Evolutionary conservation across 257 asterid species (phyloP), one percentile per base, ranked within the genome.

Genomic region (Solanum virginianum): DNA sequence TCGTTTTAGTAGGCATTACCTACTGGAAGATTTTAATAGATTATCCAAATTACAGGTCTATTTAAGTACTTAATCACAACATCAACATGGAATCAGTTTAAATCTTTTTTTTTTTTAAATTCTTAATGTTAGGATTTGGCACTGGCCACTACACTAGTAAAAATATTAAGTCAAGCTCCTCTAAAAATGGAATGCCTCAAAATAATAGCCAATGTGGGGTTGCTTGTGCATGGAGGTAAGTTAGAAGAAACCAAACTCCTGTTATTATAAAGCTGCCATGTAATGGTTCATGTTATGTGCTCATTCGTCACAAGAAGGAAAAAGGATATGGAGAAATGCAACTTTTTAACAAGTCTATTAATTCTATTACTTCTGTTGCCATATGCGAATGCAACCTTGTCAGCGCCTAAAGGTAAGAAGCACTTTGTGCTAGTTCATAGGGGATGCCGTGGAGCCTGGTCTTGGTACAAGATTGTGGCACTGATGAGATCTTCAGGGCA

Each of bases 351-450:
- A 17, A 4, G 84, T 80, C 29, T 56, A 22, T 53, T 18, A 22
- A 12, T 60, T 60, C 68, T 60, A 60, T n/a, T n/a, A 60, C 68
- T 60, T n/a, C 8, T 56, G 29, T 29, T 1, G n/a, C n/a, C n/a
- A n/a, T n/a, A n/a, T n/a, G n/a, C n/a, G n/a, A n/a, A n/a, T n/a
- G n/a, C n/a, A n/a, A n/a, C n/a, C n/a, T n/a, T 10, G 10, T 6
- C 24, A 22, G 7, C n/a, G 39, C 63, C 74, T 62, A 29, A 53
- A 60, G 54, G 77, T 4, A 69, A 70, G 16, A 63, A 84, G 8
- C 89, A 88, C 8, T 90, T 88, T 83, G 90, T 90, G 69, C 87
- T 88, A 0, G 87, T 90, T 24, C 92, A 90, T 20, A 81, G 89
- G 8, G 68, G 87, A 26, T 68, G 82, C 10, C 90, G 87, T 1